Percentiles rank a stretch among this genome's conserved stretches.
Conservation (phyloP, 139 green algal species). For the Pseudopediastrum boryanum region DNA sequence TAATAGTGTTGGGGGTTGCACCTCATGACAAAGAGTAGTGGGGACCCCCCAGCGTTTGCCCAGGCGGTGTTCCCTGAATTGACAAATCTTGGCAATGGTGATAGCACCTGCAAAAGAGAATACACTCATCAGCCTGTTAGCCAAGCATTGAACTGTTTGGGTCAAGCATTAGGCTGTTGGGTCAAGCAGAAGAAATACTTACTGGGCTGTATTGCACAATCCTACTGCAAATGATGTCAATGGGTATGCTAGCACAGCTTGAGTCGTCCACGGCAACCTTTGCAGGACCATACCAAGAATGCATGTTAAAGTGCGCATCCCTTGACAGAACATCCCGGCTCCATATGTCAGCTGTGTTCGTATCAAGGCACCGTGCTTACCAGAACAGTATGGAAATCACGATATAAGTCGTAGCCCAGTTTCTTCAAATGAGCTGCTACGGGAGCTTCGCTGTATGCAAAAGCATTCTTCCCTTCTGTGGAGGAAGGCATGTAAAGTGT, state of each 20-base stretch:
- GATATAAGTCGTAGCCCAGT: conserved; percentile 23
- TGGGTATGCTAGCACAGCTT: too few species aligned
- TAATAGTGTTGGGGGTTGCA: conserved; percentile 54
- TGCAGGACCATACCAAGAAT: too few species aligned
- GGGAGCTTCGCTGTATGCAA: conserved; percentile 42
- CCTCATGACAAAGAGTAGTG: conserved; percentile 52
- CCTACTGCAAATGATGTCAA: too few species aligned
- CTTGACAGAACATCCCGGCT: too few species aligned
- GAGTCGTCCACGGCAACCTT: too few species aligned
- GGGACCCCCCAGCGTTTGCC: conserved; percentile 23
- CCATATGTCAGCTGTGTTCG: background rate
- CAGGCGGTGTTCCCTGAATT: conserved; percentile 52
- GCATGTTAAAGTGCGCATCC: too few species aligned
- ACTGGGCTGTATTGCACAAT: too few species aligned
- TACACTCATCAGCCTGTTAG: too few species aligned
- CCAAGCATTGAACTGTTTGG: too few species aligned
- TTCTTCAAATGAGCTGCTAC: conserved; percentile 16
- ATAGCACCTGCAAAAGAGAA: conserved; percentile 36
- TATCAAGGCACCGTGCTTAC: conserved; percentile 23
- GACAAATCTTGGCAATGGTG: conserved; percentile 28
- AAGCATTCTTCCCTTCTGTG: conserved; percentile 27
- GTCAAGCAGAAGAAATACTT: too few species aligned
- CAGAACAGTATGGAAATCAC: conserved; percentile 39
- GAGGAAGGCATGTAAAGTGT: conserved; percentile 31
- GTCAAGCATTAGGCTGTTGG: too few species aligned